Conservation (phyloP, 305 asterid genomes). For the Euphrasia arctica region DNA sequence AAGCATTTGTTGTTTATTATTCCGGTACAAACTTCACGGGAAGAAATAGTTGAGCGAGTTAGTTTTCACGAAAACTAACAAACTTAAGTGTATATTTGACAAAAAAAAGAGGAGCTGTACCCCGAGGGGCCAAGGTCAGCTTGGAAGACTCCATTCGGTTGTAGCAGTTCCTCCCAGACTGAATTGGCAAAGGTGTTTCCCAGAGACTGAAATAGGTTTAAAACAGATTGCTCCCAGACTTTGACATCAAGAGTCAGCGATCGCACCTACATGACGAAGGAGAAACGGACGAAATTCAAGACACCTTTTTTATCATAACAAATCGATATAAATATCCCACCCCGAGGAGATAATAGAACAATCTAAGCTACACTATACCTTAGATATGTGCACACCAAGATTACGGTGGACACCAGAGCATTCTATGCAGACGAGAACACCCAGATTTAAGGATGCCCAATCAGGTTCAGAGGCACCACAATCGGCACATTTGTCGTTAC, state of each 20-base stretch:
- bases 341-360: background rate
- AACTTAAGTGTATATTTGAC: background rate
- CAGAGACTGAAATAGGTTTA: conserved; percentile 85
- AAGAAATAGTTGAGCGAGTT: conserved; percentile 27
- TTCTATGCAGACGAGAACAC: conserved; percentile 96
- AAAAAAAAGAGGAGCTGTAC: conserved; percentile 37
- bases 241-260: conserved; percentile 97
- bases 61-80: background rate
- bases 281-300: background rate
- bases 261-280: conserved; percentile 60
- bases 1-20: conserved; percentile 61
- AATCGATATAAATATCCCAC: too few species aligned
- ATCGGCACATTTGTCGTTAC: conserved; percentile 92
- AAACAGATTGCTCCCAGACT: conserved; percentile 98
- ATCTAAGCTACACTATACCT: conserved; percentile 44
- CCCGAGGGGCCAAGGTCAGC: conserved; percentile 62
- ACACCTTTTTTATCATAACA: too few species aligned
- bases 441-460: conserved; percentile 98
- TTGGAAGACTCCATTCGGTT: conserved; percentile 68
- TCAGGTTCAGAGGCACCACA: conserved; percentile 98
- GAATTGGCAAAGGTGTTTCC: conserved; percentile 94
- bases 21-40: conserved; percentile 59
- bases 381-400: conserved; percentile 98
- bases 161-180: conserved; percentile 92
- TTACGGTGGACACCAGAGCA: conserved; percentile 99